A percentile compares a stretch with the other conserved stretches of the same genome.
phyloP scores from a whole-genome alignment of 176 grass and related monocot genomes.

The Pharus latifolius region DNA sequence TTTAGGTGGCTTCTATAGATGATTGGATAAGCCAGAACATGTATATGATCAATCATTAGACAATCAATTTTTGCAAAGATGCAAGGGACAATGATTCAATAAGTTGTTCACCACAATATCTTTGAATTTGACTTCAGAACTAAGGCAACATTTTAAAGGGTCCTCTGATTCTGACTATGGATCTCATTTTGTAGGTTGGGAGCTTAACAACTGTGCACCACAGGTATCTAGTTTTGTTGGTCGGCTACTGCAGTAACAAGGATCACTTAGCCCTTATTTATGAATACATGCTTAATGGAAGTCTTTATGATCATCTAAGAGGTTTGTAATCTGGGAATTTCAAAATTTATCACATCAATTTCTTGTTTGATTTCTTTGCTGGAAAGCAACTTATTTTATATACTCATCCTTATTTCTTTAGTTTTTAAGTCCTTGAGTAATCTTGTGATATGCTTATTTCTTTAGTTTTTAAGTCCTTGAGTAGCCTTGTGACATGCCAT shows the following conservation, averaged over 20 bases:
- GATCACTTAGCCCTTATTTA: conserved; percentile 19
- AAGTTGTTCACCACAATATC: neutral
- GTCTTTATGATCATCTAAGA: conserved; percentile 20
- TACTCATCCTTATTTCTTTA: too few relatives aligned
- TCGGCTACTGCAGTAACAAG: conserved; percentile 27
- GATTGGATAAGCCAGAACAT: neutral
- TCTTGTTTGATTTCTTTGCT: too few relatives aligned
- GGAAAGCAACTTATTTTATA: too few relatives aligned
- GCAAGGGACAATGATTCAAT: neutral
- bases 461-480: too few relatives aligned
- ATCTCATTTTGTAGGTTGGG: conserved; percentile 8
- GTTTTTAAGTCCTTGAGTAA: too few relatives aligned
- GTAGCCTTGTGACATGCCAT: too few relatives aligned
- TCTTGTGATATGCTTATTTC: too few relatives aligned
- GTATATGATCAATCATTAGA: neutral
- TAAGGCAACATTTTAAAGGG: neutral
- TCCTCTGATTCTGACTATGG: neutral
- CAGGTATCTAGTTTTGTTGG: conserved; percentile 16
- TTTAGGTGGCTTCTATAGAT: neutral
- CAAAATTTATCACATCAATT: too few relatives aligned
- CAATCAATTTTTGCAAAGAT: neutral
- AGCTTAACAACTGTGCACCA: conserved; percentile 29
- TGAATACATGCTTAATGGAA: conserved; percentile 25
- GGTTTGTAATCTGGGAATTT: neutral
- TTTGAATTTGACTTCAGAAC: neutral